Evolutionary conservation across 306 rosid genomes (phyloP).

Genomic region (Rosa rugosa): DNA sequence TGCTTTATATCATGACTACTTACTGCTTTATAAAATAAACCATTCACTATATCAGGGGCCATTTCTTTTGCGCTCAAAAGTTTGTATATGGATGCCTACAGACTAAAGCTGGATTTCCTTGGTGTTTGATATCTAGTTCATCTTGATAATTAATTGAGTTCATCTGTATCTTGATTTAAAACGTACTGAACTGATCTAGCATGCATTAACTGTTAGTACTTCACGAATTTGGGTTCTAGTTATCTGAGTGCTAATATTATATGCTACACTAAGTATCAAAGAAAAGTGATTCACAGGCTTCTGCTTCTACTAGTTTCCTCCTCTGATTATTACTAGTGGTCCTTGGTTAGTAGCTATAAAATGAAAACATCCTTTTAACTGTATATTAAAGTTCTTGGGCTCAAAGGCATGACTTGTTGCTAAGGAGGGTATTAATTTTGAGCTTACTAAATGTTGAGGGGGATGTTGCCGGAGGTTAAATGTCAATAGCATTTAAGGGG

Average conservation of each 20-base stretch:
- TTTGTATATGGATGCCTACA: neutral
- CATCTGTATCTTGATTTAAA: conserved; percentile 3
- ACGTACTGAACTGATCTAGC: neutral
- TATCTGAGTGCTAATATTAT: neutral
- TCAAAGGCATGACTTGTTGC: neutral
- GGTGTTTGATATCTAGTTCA: neutral
- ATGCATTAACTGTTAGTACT: neutral
- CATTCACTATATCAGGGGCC: neutral
- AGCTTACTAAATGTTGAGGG: neutral
- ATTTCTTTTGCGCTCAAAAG: neutral
- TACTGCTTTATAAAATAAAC: neutral
- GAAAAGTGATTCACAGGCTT: neutral
- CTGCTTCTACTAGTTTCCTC: neutral
- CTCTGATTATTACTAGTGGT: neutral
- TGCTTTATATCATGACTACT: neutral
- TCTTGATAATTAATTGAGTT: neutral
- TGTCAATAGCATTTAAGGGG: neutral
- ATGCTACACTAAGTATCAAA: neutral
- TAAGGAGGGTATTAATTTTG: neutral
- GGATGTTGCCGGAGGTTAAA: neutral
- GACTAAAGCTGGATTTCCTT: neutral
- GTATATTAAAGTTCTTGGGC: neutral
- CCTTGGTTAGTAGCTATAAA: neutral
- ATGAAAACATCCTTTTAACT: neutral
- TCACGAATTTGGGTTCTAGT: neutral